Evolutionary conservation across 148 eudicot species (phyloP).

Genomic region (Drosera capensis): DNA sequence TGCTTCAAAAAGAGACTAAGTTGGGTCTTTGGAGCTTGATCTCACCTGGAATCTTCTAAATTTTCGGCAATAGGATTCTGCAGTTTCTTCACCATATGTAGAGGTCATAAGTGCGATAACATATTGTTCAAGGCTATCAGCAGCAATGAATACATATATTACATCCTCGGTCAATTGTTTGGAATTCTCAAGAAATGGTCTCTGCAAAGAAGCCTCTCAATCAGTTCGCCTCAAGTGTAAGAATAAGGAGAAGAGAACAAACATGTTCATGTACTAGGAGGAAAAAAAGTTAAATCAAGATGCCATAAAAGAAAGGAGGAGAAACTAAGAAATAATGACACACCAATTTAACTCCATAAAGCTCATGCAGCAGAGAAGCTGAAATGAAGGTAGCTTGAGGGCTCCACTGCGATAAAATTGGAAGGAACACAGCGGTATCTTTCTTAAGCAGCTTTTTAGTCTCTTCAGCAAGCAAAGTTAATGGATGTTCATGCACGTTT

Average conservation of each 20-base stretch:
- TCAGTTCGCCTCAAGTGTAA: conserved; percentile 6
- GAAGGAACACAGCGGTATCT: conserved; percentile 57
- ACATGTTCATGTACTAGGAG: neutral
- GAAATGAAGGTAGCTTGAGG: conserved; percentile 64
- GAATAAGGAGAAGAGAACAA: neutral
- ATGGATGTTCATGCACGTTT: conserved; percentile 67
- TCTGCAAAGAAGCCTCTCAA: conserved; percentile 33
- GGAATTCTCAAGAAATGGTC: conserved; percentile 73
- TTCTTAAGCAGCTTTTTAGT: conserved; percentile 56
- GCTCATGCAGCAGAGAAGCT: conserved; percentile 83
- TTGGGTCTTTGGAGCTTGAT: conserved; percentile 5
- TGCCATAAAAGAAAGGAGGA: neutral
- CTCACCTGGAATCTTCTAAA: conserved; percentile 74
- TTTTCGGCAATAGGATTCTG: conserved; percentile 56
- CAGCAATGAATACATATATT: conserved; percentile 87
- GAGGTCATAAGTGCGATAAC: conserved; percentile 42
- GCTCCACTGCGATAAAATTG: conserved; percentile 73
- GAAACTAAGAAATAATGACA: conserved; percentile 16
- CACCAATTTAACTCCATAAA: conserved; percentile 88
- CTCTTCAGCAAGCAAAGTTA: conserved; percentile 82
- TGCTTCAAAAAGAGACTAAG: too few species aligned
- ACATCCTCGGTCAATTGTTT: conserved; percentile 98
- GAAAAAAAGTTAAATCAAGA: neutral
- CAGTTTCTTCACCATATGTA: conserved; percentile 63
- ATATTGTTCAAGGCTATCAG: conserved; percentile 86